Conservation (phyloP, 1,284 basidiomycete species). For the Leccinum griseonigrum region DNA sequence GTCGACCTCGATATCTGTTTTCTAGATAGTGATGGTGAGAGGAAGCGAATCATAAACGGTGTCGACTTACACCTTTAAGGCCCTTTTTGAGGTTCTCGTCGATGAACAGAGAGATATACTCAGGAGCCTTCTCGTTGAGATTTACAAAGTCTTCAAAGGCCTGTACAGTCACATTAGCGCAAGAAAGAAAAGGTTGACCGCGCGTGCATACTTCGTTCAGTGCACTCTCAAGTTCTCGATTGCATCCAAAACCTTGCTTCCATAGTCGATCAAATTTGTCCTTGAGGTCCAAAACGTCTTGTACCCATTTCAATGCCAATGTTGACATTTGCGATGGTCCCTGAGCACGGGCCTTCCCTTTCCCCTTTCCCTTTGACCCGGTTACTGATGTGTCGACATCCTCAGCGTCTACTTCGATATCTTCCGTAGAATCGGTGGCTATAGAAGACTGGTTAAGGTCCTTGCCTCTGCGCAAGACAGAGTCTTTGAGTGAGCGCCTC, state of each 20-base stretch:
- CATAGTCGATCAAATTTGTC: conserved; percentile 86
- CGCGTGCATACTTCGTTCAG: conserved; percentile 74
- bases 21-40: conserved; percentile 49
- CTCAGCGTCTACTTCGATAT: conserved; percentile 38
- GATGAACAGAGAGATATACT: conserved; percentile 96
- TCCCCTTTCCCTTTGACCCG: conserved; percentile 60
- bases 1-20: conserved; percentile 94
- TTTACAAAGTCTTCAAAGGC: conserved; percentile 96
- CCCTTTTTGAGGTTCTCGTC: conserved; percentile 97
- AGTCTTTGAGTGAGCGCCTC: conserved; percentile 71
- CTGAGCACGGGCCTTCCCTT: conserved; percentile 53
- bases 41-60: background rate
- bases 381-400: conserved; percentile 37
- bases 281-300: conserved; percentile 89
- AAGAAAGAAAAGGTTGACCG: background rate
- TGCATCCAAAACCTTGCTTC: conserved; percentile 66
- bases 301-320: conserved; percentile 89
- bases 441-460: conserved; percentile 69
- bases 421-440: conserved; percentile 37
- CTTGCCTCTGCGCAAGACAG: conserved; percentile 75
- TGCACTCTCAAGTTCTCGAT: conserved; percentile 80
- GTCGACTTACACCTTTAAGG: conserved; percentile 78
- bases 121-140: conserved; percentile 82
- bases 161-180: conserved; percentile 38
- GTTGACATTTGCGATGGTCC: conserved; percentile 46